Conservation (phyloP, 768 basidiomycete genomes). For the Russula abietina region DNA sequence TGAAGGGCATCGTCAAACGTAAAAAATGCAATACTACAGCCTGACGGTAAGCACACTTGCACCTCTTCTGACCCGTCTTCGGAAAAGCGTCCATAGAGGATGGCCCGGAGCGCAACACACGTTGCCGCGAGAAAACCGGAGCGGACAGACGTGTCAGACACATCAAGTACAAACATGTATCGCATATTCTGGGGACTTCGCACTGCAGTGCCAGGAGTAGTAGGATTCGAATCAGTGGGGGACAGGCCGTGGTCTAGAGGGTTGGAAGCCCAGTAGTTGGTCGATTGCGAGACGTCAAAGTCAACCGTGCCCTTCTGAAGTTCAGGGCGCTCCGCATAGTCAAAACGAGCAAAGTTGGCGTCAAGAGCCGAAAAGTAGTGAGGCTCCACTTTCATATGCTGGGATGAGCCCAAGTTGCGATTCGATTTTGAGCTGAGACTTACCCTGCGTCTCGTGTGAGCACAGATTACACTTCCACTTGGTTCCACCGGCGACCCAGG, state of each 20-base stretch:
- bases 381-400: slow-evolving; percentile 48
- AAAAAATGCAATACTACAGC: slow-evolving; percentile 64
- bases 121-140: slow-evolving; percentile 66
- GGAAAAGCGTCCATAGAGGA: slow-evolving; percentile 54
- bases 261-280: slow-evolving; percentile 80
- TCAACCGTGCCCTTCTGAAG: slow-evolving; percentile 89
- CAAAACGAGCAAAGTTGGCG: slow-evolving; percentile 66
- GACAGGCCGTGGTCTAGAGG: slow-evolving; percentile 50
- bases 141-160: slow-evolving; percentile 58
- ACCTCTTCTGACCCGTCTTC: slow-evolving; percentile 37
- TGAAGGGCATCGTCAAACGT: slow-evolving; percentile 79
- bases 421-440: slow-evolving; percentile 26
- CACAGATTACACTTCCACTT: slow-evolving; percentile 95
- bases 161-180: slow-evolving; percentile 84
- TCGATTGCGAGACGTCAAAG: slow-evolving; percentile 58
- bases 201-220: slow-evolving; percentile 37
- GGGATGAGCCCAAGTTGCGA: neutral
- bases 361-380: slow-evolving; percentile 86
- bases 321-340: slow-evolving; percentile 79
- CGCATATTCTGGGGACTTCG: slow-evolving; percentile 61
- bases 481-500: slow-evolving; percentile 74
- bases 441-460: slow-evolving; percentile 76
- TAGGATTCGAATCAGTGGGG: slow-evolving; percentile 48
- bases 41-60: slow-evolving; percentile 46
- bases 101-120: slow-evolving; percentile 53